phyloP scores from a whole-genome alignment of 768 basidiomycete genomes.

The Jaapia argillacea region DNA sequence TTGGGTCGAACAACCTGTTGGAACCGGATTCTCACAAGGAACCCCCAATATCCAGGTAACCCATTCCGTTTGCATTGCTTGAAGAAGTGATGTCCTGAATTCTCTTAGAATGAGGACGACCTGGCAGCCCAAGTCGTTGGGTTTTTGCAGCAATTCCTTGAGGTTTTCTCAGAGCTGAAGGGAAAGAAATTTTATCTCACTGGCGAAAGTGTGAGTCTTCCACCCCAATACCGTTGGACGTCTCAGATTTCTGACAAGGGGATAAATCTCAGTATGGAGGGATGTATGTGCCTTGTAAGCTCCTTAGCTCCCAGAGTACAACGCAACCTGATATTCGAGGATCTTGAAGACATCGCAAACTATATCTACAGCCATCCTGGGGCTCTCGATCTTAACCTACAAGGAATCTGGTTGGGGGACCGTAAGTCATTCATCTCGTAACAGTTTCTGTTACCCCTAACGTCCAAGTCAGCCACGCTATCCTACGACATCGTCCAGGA shows the following conservation, averaged over 20 bases:
- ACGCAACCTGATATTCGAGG: neutral
- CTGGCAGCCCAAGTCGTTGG: conserved; percentile 46
- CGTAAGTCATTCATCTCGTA: conserved; percentile 31
- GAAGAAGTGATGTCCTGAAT: neutral
- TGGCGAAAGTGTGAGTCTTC: conserved; percentile 59
- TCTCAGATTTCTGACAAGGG: neutral
- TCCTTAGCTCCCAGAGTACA: neutral
- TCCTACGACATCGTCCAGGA: conserved; percentile 56
- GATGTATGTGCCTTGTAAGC: conserved; percentile 51
- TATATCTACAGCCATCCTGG: conserved; percentile 54
- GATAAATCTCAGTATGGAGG: conserved; percentile 75
- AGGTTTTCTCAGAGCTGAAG: conserved; percentile 66
- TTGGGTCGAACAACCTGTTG: conserved; percentile 74
- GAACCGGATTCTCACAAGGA: conserved; percentile 71
- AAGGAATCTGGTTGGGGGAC: conserved; percentile 67
- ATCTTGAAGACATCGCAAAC: conserved; percentile 54
- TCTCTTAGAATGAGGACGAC: conserved; percentile 43
- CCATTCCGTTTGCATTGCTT: neutral
- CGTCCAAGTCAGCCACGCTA: conserved; percentile 17
- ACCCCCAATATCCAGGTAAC: conserved; percentile 40
- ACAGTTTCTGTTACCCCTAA: neutral
- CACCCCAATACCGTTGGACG: neutral
- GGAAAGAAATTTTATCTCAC: conserved; percentile 60
- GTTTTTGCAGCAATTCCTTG: conserved; percentile 68
- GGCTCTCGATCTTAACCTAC: conserved; percentile 43